A percentile compares a stretch with the other conserved stretches of the same genome.
These are phyloP conservation scores for Leptographium radiaticola DNA, from an alignment of 2,329 filamentous ascomycete genomes.

Conservation along the genomic window DNA sequence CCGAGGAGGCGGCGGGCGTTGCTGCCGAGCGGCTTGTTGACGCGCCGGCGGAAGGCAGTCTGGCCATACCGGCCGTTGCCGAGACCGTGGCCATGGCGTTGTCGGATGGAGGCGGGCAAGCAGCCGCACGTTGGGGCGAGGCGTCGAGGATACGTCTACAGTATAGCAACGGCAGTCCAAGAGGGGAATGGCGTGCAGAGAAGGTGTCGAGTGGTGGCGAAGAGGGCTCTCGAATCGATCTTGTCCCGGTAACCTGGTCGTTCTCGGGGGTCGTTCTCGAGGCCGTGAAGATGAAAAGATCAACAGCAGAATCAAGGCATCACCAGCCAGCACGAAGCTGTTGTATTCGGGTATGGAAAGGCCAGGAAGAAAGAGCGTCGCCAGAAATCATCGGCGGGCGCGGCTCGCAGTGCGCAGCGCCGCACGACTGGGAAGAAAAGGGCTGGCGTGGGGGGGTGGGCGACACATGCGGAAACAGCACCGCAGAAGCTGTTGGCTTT, in stretches of 20 bases:
- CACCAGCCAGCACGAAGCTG: neutral
- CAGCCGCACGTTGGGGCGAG: neutral
- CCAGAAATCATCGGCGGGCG: neutral
- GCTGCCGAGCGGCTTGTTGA: neutral
- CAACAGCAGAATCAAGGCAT: neutral
- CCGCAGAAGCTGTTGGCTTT: too few species aligned
- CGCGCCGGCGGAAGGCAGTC: neutral
- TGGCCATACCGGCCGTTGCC: neutral
- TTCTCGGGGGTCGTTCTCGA: too few species aligned
- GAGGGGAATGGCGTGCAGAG: neutral
- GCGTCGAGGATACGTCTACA: neutral
- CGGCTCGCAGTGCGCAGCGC: neutral
- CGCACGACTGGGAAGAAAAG: neutral
- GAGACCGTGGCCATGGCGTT: constrained; percentile 1
- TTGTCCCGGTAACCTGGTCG: too few species aligned
- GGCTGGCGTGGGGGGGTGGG: neutral
- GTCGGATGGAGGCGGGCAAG: neutral
- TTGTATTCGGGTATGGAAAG: neutral
- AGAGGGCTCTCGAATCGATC: neutral
- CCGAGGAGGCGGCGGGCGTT: neutral
- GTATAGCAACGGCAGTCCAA: neutral
- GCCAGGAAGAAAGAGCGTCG: neutral
- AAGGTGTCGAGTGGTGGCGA: neutral
- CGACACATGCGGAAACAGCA: neutral
- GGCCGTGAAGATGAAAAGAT: neutral